Evolutionary conservation across 2,329 filamentous ascomycete genomes (phyloP).

Genomic region (Cytospora schulzeri): DNA sequence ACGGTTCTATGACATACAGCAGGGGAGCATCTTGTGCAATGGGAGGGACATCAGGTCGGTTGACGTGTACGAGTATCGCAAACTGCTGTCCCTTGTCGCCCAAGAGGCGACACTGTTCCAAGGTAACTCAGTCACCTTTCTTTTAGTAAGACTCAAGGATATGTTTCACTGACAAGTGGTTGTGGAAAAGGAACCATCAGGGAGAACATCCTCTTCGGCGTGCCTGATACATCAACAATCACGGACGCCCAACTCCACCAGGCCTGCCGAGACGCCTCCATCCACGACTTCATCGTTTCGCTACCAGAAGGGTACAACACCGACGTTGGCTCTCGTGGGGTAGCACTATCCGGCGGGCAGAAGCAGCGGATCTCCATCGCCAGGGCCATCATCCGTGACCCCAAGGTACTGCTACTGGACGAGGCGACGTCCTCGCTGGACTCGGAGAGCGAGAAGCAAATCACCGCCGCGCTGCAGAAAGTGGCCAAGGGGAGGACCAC

Average conservation of each 20-base stretch:
- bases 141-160: not conserved
- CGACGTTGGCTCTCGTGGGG: conserved; percentile 66
- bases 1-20: conserved; percentile 69
- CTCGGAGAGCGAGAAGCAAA: conserved; percentile 63
- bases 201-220: conserved; percentile 70
- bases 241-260: conserved; percentile 54
- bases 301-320: conserved; percentile 68
- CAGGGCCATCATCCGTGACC: conserved; percentile 54
- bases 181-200: conserved; percentile 55
- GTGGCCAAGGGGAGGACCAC: conserved; percentile 64
- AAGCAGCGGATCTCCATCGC: conserved; percentile 60
- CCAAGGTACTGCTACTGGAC: conserved; percentile 57
- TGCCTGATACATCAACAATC: conserved; percentile 53
- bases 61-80: conserved; percentile 64
- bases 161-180: conserved; percentile 1
- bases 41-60: conserved; percentile 60
- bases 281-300: conserved; percentile 70
- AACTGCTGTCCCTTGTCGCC: conserved; percentile 68
- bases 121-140: conserved; percentile 42
- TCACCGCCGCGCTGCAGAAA: conserved; percentile 68
- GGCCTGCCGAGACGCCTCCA: conserved; percentile 63
- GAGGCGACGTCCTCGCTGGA: conserved; percentile 62
- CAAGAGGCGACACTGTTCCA: conserved; percentile 76
- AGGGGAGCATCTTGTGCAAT: conserved; percentile 67
- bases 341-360: conserved; percentile 60